A percentile compares a stretch with the other conserved stretches of the same genome.
Conservation (phyloP, 164 flowering plant species). For the Berberis thunbergii region DNA sequence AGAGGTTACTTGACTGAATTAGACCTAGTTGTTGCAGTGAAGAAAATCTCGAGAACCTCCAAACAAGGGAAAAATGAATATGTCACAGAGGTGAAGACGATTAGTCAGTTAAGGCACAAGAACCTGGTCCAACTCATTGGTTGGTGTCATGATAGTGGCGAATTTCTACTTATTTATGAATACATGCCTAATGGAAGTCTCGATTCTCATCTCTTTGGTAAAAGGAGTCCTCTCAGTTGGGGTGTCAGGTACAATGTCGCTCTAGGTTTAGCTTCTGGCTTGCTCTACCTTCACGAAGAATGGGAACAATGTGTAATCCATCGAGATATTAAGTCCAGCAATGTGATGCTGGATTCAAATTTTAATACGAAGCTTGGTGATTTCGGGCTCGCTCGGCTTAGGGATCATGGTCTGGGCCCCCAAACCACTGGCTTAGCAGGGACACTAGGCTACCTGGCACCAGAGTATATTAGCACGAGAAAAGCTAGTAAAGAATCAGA, state of each 20-base stretch:
- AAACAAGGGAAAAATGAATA: slow-evolving; percentile 45
- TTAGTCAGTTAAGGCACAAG: slow-evolving; percentile 38
- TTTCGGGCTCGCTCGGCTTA: slow-evolving; percentile 42
- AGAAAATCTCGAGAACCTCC: slow-evolving; percentile 29
- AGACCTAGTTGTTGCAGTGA: slow-evolving; percentile 24
- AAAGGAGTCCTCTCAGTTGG: slow-evolving; percentile 20
- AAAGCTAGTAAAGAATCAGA: slow-evolving; percentile 45
- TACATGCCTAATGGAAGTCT: slow-evolving; percentile 45
- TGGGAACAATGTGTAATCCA: slow-evolving; percentile 54
- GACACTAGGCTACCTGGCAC: slow-evolving; percentile 48
- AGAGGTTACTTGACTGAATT: slow-evolving; percentile 22
- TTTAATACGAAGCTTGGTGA: slow-evolving; percentile 49
- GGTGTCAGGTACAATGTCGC: slow-evolving; percentile 31
- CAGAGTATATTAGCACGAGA: slow-evolving; percentile 35
- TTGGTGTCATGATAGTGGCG: slow-evolving; percentile 46
- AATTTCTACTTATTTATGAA: slow-evolving; percentile 45
- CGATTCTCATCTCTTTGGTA: slow-evolving; percentile 32
- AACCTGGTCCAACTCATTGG: slow-evolving; percentile 45
- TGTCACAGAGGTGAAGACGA: slow-evolving; percentile 36
- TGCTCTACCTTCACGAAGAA: slow-evolving; percentile 46
- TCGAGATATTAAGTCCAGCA: slow-evolving; percentile 45
- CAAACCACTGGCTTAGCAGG: slow-evolving; percentile 43
- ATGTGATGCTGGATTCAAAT: slow-evolving; percentile 39
- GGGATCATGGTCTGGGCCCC: slow-evolving; percentile 31
- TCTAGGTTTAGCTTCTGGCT: slow-evolving; percentile 34